A percentile compares a stretch with the other conserved stretches of the same genome.
phyloP scores from a whole-genome alignment of 208 protist species.

The Wallacemonas sp. region DNA sequence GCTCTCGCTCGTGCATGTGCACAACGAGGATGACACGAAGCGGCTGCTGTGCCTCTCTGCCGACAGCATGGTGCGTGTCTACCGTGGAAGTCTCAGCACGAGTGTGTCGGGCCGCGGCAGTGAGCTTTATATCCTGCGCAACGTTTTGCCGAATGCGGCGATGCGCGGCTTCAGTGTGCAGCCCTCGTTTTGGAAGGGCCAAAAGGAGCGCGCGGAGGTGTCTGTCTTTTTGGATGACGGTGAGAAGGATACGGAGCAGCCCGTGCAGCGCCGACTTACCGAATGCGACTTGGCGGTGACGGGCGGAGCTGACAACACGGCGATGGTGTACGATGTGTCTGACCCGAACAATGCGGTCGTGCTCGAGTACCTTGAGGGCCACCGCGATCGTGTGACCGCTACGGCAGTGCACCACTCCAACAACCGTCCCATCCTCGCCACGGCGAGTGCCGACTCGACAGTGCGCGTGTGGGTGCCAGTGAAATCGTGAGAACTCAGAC shows the following conservation, averaged over 20 bases:
- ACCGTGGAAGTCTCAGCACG: conserved; percentile 54
- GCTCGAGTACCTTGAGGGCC: conserved; percentile 79
- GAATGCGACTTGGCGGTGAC: conserved; percentile 84
- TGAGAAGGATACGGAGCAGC: conserved; percentile 72
- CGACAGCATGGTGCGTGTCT: conserved; percentile 87
- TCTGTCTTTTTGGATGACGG: conserved; percentile 83
- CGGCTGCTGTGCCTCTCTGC: conserved; percentile 72
- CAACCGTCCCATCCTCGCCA: conserved; percentile 78
- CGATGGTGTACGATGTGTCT: conserved; percentile 80
- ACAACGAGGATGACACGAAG: conserved; percentile 69
- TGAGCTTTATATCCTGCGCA: conserved; percentile 68
- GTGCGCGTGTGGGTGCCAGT: conserved; percentile 82
- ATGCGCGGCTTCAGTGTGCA: conserved; percentile 60
- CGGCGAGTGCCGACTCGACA: conserved; percentile 81
- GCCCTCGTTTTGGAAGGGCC: conserved; percentile 79
- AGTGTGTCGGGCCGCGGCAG: conserved; percentile 20
- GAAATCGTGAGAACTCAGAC: conserved; percentile 42
- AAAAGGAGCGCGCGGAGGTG: conserved; percentile 56
- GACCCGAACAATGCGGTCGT: conserved; percentile 53
- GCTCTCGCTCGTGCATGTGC: conserved; percentile 57
- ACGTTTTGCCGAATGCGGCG: conserved; percentile 63
- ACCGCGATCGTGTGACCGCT: conserved; percentile 83
- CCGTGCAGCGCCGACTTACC: conserved; percentile 48
- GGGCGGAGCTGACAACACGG: conserved; percentile 73
- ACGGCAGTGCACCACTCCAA: conserved; percentile 63